Base-by-base conservation (phyloP, 441 rosid species). In the Croton laevigatus region DNA sequence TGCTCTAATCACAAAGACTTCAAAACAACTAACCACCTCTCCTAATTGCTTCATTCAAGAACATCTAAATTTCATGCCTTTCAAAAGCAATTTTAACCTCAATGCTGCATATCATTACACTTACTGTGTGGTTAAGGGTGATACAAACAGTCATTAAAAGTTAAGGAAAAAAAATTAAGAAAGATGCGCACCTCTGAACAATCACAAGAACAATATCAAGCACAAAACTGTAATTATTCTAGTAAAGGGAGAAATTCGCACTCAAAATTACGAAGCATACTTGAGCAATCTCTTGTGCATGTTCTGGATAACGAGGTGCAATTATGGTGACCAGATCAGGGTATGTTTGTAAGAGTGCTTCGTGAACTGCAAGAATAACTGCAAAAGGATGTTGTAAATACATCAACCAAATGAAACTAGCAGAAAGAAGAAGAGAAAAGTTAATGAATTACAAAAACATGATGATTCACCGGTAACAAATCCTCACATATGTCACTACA, bases 271-370 rank as follows among this genome's bases (percentile, higher is more conserved):
- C 66, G 69, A 64, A 75, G 49, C 86, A 51, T 90, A 92, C 99
- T 77, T 80, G 86, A 76, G 85, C 88, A 65, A 94, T 86, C 76
- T 85, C 83, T 76, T 71, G 82, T 65, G 90, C 98, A 77, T 87
- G 93, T 61, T 85, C 84, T 42, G 96, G 96, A 81, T 94, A 82
- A 37, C 98, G 91, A 76, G 99, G 98, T 67, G 82, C 98, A 64
- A 92, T 80, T 45, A 94, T 82, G 40, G 90, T 86, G 75, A 90
- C 59, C 40, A 88, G 76, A 73, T 85, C 82, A 22, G 90, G 84
- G 83, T 83, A 82, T 70, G 72, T 77, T 65, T 79, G 81, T 70
- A 81, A 65, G 73, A 94, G 89, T 75, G 75, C 64, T 65, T 78
- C 69, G 82, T 92, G 96, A 65, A 86, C 90, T 73, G 79, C 88